Conservation (phyloP, 352 stramenopile genomes). For the Globisporangium megalacanthum region DNA sequence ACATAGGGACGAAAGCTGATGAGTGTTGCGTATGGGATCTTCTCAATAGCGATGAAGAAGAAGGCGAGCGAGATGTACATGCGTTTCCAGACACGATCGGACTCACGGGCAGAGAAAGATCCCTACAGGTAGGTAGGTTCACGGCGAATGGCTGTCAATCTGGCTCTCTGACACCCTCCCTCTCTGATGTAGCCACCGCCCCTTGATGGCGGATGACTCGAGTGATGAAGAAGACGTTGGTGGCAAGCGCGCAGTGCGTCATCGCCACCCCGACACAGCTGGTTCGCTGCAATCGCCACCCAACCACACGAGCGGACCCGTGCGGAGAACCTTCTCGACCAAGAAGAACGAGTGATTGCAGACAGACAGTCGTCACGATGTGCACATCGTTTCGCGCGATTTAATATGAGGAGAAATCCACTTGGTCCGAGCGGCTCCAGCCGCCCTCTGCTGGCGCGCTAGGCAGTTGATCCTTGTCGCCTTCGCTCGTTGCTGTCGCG, state of each 20-base stretch:
- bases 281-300: conserved; percentile 15
- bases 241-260: conserved; percentile 29
- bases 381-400: neutral
- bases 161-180: neutral
- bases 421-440: conserved; percentile 67
- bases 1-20: conserved; percentile 2
- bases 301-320: conserved; percentile 15
- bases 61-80: conserved; percentile 82
- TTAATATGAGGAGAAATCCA: conserved; percentile 70
- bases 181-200: conserved; percentile 41
- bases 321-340: conserved; percentile 24
- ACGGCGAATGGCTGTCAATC: neutral
- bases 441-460: conserved; percentile 1
- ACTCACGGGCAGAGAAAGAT: conserved; percentile 40
- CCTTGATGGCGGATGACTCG: conserved; percentile 63
- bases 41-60: conserved; percentile 55
- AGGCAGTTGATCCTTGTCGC: conserved; percentile 10
- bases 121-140: conserved; percentile 65
- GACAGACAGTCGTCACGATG: neutral
- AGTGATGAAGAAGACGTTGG: conserved; percentile 63
- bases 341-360: conserved; percentile 54
- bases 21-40: conserved; percentile 34
- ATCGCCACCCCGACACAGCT: conserved; percentile 29
- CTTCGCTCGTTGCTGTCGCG: conserved; percentile 10
- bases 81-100: conserved; percentile 69